Evolutionary conservation across 805 yeast genomes (phyloP).

Genomic region (Komagataella kurtzmanii): DNA sequence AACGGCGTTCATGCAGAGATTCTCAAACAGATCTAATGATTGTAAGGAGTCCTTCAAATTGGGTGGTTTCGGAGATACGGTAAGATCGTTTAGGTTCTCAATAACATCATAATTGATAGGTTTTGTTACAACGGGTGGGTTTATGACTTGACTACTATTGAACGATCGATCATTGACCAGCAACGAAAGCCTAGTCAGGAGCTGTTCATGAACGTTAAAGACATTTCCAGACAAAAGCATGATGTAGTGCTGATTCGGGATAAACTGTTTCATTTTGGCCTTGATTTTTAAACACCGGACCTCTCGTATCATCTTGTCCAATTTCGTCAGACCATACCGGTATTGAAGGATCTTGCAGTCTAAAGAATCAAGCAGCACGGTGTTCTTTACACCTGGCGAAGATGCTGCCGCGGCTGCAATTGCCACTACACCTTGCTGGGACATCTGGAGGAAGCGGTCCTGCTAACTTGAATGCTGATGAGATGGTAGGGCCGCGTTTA

Average conservation of each 20-base stretch:
- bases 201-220: conserved; percentile 24
- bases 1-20: conserved; percentile 13
- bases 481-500: neutral
- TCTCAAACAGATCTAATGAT: conserved; percentile 12
- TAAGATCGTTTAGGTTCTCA: conserved; percentile 18
- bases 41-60: conserved; percentile 13
- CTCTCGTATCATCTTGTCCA: conserved; percentile 22
- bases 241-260: conserved; percentile 20
- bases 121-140: conserved; percentile 22
- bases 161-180: conserved; percentile 23
- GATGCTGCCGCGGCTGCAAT: conserved; percentile 22
- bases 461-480: neutral
- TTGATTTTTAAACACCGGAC: conserved; percentile 16
- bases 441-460: neutral
- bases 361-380: conserved; percentile 25
- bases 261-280: conserved; percentile 10
- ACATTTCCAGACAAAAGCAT: conserved; percentile 24
- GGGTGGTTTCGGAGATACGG: conserved; percentile 7
- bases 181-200: conserved; percentile 24
- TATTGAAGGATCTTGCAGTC: conserved; percentile 51
- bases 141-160: conserved; percentile 27
- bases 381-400: conserved; percentile 16
- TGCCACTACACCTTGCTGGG: conserved; percentile 7
- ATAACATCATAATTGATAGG: conserved; percentile 19
- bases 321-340: conserved; percentile 35